These are phyloP conservation scores for Syzygium oleosum DNA, from an alignment of 345 rosid species.

Conservation along the genomic window DNA sequence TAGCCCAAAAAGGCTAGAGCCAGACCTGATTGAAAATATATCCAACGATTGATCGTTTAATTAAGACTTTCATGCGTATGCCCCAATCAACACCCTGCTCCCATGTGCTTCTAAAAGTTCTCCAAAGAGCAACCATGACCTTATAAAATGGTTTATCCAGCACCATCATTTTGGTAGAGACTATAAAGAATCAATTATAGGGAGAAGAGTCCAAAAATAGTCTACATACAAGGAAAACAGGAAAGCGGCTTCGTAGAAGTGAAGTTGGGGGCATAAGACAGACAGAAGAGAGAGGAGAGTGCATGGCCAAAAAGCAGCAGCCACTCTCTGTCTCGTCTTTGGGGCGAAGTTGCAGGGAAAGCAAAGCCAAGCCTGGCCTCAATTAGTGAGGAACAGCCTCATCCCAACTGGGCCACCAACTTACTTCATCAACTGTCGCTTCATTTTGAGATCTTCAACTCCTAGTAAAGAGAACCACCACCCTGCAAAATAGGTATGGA, in stretches of 20 bases:
- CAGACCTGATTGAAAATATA: neutral
- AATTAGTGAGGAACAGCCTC: neutral
- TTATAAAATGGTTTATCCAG: neutral
- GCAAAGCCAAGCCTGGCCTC: neutral
- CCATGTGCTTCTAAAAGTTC: neutral
- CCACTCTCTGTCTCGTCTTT: neutral
- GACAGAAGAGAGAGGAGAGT: neutral
- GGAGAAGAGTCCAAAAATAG: neutral
- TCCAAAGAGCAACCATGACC: neutral
- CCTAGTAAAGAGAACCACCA: neutral
- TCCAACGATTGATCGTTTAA: neutral
- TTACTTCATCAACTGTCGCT: neutral
- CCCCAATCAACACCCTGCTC: neutral
- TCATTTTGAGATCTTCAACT: neutral
- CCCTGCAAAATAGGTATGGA: neutral
- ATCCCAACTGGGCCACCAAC: neutral
- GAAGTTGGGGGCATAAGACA: neutral
- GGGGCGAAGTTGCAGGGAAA: neutral
- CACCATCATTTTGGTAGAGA: neutral
- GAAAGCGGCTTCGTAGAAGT: neutral
- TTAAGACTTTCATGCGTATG: neutral
- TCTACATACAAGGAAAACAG: neutral
- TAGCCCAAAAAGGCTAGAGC: neutral
- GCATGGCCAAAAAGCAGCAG: neutral
- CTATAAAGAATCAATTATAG: neutral